A percentile compares a stretch with the other conserved stretches of the same genome.
Evolutionary conservation across 768 basidiomycete species (phyloP).

Genomic region (Mycena albidolilacea): DNA sequence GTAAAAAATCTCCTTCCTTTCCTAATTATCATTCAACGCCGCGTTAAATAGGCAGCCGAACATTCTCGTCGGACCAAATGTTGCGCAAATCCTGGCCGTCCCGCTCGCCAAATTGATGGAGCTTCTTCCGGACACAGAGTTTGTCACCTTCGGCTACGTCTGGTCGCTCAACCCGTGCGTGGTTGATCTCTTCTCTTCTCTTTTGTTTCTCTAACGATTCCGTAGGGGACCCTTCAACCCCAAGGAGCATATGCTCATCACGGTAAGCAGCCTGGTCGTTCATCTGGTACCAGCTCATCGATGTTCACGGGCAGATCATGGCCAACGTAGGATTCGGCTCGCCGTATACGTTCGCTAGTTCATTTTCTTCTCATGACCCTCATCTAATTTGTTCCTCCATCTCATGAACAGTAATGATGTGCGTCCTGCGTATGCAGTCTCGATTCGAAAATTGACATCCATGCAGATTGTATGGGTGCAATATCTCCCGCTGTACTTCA

Average conservation of each 20-base stretch:
- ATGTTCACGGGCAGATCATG: constrained; percentile 55
- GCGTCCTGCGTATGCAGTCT: background rate
- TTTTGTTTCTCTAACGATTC: background rate
- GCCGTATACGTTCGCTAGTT: constrained; percentile 54
- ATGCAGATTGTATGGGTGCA: constrained; percentile 67
- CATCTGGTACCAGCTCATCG: background rate
- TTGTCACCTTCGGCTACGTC: constrained; percentile 62
- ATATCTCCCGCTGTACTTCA: constrained; percentile 58
- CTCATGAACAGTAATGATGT: constrained; percentile 8
- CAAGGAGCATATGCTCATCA: constrained; percentile 75
- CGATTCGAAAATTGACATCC: constrained; percentile 48
- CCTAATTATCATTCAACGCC: background rate
- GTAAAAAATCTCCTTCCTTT: constrained; percentile 10
- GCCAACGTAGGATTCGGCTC: constrained; percentile 61
- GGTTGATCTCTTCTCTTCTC: constrained; percentile 6
- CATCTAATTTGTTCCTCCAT: background rate
- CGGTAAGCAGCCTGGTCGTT: constrained; percentile 35
- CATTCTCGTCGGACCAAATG: constrained; percentile 43
- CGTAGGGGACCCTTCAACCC: constrained; percentile 71
- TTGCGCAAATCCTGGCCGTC: constrained; percentile 66
- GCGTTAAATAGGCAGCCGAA: constrained; percentile 38
- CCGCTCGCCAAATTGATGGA: constrained; percentile 61
- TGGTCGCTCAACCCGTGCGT: constrained; percentile 61
- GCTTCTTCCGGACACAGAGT: constrained; percentile 37
- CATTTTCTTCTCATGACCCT: no score